Conservation (phyloP, 257 asterid genomes). For the Cordia subcordata region DNA sequence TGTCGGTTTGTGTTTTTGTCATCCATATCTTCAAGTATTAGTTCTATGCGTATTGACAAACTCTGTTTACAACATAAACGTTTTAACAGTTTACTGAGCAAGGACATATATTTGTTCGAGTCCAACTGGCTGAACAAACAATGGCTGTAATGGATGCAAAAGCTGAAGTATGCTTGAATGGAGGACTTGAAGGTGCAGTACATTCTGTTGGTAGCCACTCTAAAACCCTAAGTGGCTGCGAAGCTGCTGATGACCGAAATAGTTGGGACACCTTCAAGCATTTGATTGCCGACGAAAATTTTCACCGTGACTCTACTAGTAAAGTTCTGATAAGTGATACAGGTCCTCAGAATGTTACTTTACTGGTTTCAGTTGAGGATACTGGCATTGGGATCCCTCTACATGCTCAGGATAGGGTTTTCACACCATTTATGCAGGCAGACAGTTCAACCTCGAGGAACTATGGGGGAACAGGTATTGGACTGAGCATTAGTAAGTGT, state of each 20-base stretch:
- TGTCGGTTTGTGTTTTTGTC: neutral
- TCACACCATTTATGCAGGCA: conserved; percentile 96
- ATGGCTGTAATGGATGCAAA: conserved; percentile 30
- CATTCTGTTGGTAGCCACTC: conserved; percentile 32
- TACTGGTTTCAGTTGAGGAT: conserved; percentile 80
- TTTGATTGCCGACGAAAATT: conserved; percentile 39
- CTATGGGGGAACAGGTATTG: conserved; percentile 95
- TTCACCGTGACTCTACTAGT: conserved; percentile 22
- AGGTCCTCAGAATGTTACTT: conserved; percentile 32
- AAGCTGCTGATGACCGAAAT: conserved; percentile 77
- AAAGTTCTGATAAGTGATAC: conserved; percentile 23
- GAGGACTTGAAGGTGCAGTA: conserved; percentile 35
- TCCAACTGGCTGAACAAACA: conserved; percentile 64
- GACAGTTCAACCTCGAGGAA: conserved; percentile 91
- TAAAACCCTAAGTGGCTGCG: conserved; percentile 73
- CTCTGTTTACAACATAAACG: neutral
- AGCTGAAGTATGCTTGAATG: conserved; percentile 28
- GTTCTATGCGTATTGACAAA: neutral
- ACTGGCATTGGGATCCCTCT: conserved; percentile 86
- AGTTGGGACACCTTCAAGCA: conserved; percentile 63
- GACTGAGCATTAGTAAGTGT: conserved; percentile 86
- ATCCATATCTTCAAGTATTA: neutral
- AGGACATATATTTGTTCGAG: conserved; percentile 90
- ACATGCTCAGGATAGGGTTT: conserved; percentile 66
- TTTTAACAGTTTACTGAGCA: conserved; percentile 68